Base-by-base conservation (phyloP, 768 basidiomycete genomes). In the Psilocybe azurescens region DNA sequence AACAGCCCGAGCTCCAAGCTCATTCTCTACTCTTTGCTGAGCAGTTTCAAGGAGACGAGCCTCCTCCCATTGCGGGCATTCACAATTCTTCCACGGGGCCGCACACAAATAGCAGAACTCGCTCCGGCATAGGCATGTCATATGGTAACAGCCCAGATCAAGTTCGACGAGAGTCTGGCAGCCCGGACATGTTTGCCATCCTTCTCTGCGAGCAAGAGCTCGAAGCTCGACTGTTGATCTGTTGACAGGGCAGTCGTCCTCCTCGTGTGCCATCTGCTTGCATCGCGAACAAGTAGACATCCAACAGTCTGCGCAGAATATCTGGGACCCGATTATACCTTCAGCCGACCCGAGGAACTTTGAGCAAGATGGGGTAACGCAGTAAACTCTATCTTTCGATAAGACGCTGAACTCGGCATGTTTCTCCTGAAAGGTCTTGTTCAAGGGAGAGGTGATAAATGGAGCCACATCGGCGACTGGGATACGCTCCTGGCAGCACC, bases 21-120 rank as follows among this genome's bases (percentile, higher is more conserved):
- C 76, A 46, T 76, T 74, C 59, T 82, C 77, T 18, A 85, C 84
- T 20, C 82, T 75, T 30, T 75, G 74, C 58, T 79, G 75, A 0
- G 86, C 88, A 3, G 75, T 80, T 3, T 63, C 75, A 32, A 81
- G 16, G 39, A 79, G 65, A 5, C 76, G 72, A 0, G 65, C 54
- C 60, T 90, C 89, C 6, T 90, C 88, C 88, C 89, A 91, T 49
- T 87, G 86, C 0, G 76, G 75, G 62, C 90, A 91, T 0, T 1
- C 4, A 59, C 90, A 93, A 0, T 73, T 79, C 73, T 86, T 89
- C 89, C 89, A 91, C 8, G 63, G 76, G 30, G 70, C 80, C 0
- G 84, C 84, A 67, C 90, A 91, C 9, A 86, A 53, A 67, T 91
- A 89, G 66, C 89, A 90, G 70, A 90, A 89, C 65, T 90, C 69